phyloP scores from a whole-genome alignment of 2,329 filamentous ascomycete species.

The Neurospora sp. region DNA sequence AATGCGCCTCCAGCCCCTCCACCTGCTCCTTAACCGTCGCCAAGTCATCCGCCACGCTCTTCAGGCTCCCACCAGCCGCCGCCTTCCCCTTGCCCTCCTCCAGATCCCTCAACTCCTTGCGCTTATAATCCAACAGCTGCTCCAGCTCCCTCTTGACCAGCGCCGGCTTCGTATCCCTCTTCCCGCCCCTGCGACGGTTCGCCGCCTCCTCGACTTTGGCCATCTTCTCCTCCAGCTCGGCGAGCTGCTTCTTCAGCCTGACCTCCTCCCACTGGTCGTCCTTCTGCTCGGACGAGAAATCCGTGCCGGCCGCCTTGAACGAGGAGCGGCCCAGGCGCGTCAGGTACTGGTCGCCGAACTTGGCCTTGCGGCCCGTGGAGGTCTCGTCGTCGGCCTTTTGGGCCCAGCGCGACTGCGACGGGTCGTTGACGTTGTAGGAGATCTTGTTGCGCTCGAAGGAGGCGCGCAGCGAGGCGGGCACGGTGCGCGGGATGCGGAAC shows the following conservation, averaged over 20 bases:
- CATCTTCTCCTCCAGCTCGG: conserved; percentile 81
- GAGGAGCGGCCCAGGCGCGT: conserved; percentile 77
- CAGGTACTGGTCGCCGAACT: conserved; percentile 95
- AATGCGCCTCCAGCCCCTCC: conserved; percentile 75
- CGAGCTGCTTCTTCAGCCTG: conserved; percentile 81
- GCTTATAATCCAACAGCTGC: conserved; percentile 90
- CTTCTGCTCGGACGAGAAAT: conserved; percentile 67
- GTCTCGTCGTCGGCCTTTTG: conserved; percentile 70
- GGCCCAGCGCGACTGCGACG: conserved; percentile 68
- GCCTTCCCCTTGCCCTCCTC: conserved; percentile 61
- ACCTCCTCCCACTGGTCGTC: conserved; percentile 95
- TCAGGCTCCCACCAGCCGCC: conserved; percentile 60
- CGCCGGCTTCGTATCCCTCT: conserved; percentile 72
- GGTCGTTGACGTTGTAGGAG: conserved; percentile 78
- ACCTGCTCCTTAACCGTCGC: conserved; percentile 89
- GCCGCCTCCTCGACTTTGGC: conserved; percentile 68
- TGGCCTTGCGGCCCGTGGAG: conserved; percentile 79
- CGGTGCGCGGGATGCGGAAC: conserved; percentile 81
- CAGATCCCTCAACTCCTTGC: conserved; percentile 63
- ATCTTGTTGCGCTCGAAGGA: conserved; percentile 95
- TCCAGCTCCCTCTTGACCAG: conserved; percentile 91
- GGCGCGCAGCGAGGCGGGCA: conserved; percentile 81
- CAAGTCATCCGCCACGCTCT: conserved; percentile 75
- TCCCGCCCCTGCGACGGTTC: conserved; percentile 56
- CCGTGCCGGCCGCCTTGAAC: conserved; percentile 76